Conservation (phyloP, 2,329 filamentous ascomycete species). For the Arthrocladium fulminans region DNA sequence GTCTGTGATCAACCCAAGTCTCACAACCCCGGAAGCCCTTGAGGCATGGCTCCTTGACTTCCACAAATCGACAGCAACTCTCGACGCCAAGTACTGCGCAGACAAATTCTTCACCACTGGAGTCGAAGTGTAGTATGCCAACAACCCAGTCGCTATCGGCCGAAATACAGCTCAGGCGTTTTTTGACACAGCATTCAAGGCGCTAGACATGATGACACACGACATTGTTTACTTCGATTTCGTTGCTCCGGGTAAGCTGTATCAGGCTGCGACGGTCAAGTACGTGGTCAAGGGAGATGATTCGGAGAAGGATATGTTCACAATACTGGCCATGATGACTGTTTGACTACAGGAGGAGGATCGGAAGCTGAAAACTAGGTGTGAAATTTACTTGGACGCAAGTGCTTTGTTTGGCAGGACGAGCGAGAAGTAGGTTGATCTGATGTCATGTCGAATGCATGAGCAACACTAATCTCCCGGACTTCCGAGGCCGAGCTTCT, state of each 20-base stretch:
- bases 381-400: slow-evolving; percentile 11
- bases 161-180: slow-evolving; percentile 1
- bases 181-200: slow-evolving; percentile 9
- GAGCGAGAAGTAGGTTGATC: not conserved
- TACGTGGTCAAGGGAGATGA: slow-evolving; percentile 15
- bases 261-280: slow-evolving; percentile 15
- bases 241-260: slow-evolving; percentile 8
- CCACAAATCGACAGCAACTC: slow-evolving; percentile 10
- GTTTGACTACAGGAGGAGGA: slow-evolving; percentile 12
- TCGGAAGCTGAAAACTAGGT: slow-evolving; percentile 9
- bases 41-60: slow-evolving; percentile 8
- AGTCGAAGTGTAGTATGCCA: slow-evolving; percentile 15
- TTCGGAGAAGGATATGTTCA: slow-evolving; percentile 9
- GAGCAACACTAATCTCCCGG: too few relatives aligned
- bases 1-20: not conserved
- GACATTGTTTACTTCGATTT: slow-evolving; percentile 16
- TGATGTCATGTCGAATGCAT: too few relatives aligned
- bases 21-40: not conserved
- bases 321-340: slow-evolving; percentile 11
- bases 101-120: slow-evolving; percentile 12
- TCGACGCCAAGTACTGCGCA: slow-evolving; percentile 8
- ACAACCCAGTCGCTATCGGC: slow-evolving; percentile 9
- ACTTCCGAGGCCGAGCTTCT: not conserved
- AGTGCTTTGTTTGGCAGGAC: slow-evolving; percentile 10
- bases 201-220: slow-evolving; percentile 15